Evolutionary conservation across 495 filamentous ascomycete species (phyloP), one percentile per base, ranked within the genome.

Genomic region (Aspergillus conjunctus): DNA sequence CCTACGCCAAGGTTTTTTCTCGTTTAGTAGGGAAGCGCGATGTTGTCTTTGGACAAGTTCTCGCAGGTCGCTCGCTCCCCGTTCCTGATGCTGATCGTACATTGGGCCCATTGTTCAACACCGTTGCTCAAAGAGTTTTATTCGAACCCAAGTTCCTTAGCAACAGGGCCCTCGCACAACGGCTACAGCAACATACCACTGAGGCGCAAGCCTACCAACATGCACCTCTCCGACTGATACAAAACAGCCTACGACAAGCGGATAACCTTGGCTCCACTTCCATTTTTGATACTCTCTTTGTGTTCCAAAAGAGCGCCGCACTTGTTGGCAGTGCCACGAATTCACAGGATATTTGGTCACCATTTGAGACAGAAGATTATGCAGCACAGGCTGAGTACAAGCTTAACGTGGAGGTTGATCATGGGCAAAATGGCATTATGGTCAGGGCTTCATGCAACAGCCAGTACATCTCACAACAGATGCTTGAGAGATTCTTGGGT

Each of bases 61-160:
- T 97, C 83, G 91, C 75, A 78, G 45, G 78, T 73, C 63, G 84
- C 78, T 31, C 77, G 87, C 79, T 96, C 2, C 81, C 87, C 22
- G 68, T 88, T 18, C 81, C 87, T 30, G 81, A 77, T 1, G 82
- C 86, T 14, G 91, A 96, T 34, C 73, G 79, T 9, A 81, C 89
- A 8, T 83, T 93, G 54, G 94, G 94, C 0, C 93, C 93, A 0
- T 71, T 96, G 4, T 96, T 98, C 80, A 98, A 97, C 71, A 97
- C 93, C 0, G 77, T 97, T 0, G 91, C 93, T 18, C 75, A 77
- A 59, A 67, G 75, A 54, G 67, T 74, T 7, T 71, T 69, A 18
- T 66, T 78, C 2, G 73, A 78, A 57, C 73, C 74, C 0, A 71
- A 69, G 14, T 73, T 75, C 26, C 18, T 73, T 18, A 70, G 61